These are phyloP conservation scores for Pascua guehoae DNA, from an alignment of 1,284 basidiomycete species.

Conservation along the genomic window DNA sequence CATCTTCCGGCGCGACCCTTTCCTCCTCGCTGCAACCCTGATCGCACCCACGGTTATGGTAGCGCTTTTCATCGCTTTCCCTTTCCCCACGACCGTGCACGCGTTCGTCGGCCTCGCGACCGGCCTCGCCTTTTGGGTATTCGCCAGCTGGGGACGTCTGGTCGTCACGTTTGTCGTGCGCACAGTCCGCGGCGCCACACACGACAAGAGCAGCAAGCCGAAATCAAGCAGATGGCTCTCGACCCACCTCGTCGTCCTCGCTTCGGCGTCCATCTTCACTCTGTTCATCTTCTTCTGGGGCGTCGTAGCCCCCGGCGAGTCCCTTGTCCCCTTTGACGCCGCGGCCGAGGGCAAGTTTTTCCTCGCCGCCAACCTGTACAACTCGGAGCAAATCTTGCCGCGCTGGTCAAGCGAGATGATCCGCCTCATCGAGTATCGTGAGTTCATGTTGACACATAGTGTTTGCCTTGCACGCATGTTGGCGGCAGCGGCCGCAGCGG, in stretches of 20 bases:
- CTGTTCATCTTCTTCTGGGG: conserved; percentile 21
- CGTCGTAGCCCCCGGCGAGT: conserved; percentile 10
- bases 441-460: conserved; percentile 10
- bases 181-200: conserved; percentile 1
- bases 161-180: conserved; percentile 5
- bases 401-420: conserved; percentile 22
- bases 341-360: conserved; percentile 19
- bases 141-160: conserved; percentile 14
- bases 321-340: conserved; percentile 10
- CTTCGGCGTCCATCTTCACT: conserved; percentile 12
- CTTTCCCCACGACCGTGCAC: conserved; percentile 38
- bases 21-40: conserved; percentile 5
- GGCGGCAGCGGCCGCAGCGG: no score
- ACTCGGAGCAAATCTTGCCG: conserved; percentile 29
- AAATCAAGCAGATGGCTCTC: background rate
- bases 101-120: conserved; percentile 23
- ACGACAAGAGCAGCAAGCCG: background rate
- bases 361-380: conserved; percentile 36
- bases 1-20: conserved; percentile 9
- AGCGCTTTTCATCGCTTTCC: conserved; percentile 25
- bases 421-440: conserved; percentile 25
- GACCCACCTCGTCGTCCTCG: conserved; percentile 4
- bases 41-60: conserved; percentile 3
- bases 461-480: background rate
- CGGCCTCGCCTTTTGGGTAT: conserved; percentile 19